Percentiles rank a stretch among this genome's conserved stretches.
phyloP scores from a whole-genome alignment of 2,329 filamentous ascomycete genomes.

The Chrysosporium keratinophilum region DNA sequence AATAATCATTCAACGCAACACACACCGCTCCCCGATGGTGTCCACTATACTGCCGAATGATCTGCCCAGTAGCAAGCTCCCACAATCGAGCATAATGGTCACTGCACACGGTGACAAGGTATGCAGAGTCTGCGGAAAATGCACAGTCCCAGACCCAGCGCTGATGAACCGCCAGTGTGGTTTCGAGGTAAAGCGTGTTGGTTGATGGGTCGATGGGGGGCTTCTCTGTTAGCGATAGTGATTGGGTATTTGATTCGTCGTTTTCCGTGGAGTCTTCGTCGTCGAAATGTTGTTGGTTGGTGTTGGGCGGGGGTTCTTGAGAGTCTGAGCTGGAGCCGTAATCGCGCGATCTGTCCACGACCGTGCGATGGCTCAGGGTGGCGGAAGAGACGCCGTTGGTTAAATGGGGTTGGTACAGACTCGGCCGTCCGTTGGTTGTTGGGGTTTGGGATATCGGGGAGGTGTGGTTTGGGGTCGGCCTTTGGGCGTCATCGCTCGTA shows the following conservation, averaged over 20 bases:
- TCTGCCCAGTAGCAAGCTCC: slow-evolving; percentile 76
- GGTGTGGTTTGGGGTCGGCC: neutral
- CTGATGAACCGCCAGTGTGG: slow-evolving; percentile 80
- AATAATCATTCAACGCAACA: slow-evolving; percentile 82
- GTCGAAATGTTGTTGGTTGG: neutral
- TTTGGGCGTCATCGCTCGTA: neutral
- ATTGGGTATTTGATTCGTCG: slow-evolving; percentile 22
- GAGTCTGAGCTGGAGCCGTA: slow-evolving; percentile 1
- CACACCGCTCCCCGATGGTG: slow-evolving; percentile 87
- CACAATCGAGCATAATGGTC: slow-evolving; percentile 89
- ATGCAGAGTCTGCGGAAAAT: slow-evolving; percentile 85
- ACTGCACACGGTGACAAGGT: slow-evolving; percentile 83
- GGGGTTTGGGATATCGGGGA: neutral
- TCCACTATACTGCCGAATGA: slow-evolving; percentile 91
- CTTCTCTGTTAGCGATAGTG: slow-evolving; percentile 28
- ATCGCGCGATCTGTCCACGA: neutral
- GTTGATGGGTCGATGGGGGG: slow-evolving; percentile 35
- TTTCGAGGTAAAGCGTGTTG: slow-evolving; percentile 64
- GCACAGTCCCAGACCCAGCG: slow-evolving; percentile 97
- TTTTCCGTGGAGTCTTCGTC: slow-evolving; percentile 6
- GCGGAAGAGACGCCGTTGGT: slow-evolving; percentile 2
- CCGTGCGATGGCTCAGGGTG: neutral
- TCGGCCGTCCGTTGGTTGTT: neutral
- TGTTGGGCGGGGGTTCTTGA: neutral
- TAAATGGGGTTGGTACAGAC: neutral